Conservation (phyloP, 306 rosid species). For the Castanea crenata region DNA sequence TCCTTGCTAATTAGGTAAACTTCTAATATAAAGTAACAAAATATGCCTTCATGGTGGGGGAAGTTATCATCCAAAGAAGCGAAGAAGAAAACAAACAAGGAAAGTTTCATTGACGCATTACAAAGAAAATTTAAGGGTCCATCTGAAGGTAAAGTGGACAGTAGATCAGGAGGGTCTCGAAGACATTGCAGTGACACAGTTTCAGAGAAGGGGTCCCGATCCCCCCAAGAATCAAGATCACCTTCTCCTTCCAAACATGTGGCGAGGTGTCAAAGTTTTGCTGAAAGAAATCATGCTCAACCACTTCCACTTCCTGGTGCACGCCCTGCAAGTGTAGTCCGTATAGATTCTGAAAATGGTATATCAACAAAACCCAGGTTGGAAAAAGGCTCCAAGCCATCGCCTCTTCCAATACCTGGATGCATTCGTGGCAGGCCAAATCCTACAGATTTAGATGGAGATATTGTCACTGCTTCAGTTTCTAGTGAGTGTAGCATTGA, state of each 20-base stretch:
- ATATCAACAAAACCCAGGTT: conserved; percentile 56
- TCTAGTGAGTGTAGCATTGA: conserved; percentile 76
- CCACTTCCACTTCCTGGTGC: conserved; percentile 93
- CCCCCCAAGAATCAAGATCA: conserved; percentile 76
- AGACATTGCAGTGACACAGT: conserved; percentile 68
- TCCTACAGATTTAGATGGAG: conserved; percentile 79
- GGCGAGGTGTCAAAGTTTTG: conserved; percentile 91
- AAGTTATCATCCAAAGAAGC: conserved; percentile 82
- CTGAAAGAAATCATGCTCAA: conserved; percentile 80
- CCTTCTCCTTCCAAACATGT: conserved; percentile 92
- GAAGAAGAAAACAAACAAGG: conserved; percentile 79
- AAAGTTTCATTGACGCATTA: conserved; percentile 72
- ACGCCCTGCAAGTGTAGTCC: conserved; percentile 66
- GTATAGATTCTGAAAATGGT: conserved; percentile 80
- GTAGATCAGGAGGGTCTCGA: conserved; percentile 65
- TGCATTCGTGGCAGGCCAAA: conserved; percentile 60
- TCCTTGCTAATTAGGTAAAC: conserved; percentile 18
- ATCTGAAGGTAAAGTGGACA: conserved; percentile 64
- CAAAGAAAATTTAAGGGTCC: conserved; percentile 70
- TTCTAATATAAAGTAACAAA: conserved; percentile 28
- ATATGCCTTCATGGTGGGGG: conserved; percentile 93
- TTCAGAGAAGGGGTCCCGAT: conserved; percentile 79
- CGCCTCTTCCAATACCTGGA: conserved; percentile 75
- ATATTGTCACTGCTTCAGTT: conserved; percentile 57
- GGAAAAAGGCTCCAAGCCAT: conserved; percentile 64